Percentiles rank a stretch among this genome's conserved stretches.
Conservation (phyloP, 345 rosid species). For the Rhodomyrtus tomentosa region DNA sequence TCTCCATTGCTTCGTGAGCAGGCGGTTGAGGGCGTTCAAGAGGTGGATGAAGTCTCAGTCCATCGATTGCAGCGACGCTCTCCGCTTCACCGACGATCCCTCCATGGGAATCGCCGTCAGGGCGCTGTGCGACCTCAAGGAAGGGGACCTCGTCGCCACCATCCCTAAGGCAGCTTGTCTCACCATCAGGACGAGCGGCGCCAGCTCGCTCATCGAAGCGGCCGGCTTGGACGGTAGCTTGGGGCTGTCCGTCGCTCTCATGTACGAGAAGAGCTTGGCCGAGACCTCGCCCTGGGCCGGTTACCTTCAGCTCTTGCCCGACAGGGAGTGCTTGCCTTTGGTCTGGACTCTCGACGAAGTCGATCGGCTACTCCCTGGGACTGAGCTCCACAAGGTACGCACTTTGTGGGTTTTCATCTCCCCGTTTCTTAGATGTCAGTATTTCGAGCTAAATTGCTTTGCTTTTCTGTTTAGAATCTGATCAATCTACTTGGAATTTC, state of each 20-base stretch:
- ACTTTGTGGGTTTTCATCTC: not conserved
- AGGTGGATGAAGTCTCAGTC: slow-evolving; percentile 78
- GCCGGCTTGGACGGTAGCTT: slow-evolving; percentile 54
- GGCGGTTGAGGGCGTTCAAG: slow-evolving; percentile 79
- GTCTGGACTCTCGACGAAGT: slow-evolving; percentile 55
- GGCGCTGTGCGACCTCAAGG: slow-evolving; percentile 45
- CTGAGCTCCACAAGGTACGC: slow-evolving; percentile 81
- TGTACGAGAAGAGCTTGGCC: slow-evolving; percentile 75
- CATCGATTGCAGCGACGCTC: slow-evolving; percentile 43
- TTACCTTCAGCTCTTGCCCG: slow-evolving; percentile 63
- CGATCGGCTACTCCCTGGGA: slow-evolving; percentile 56
- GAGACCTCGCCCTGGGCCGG: slow-evolving; percentile 68
- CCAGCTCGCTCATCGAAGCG: slow-evolving; percentile 35
- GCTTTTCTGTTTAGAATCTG: not conserved
- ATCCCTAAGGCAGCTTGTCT: slow-evolving; percentile 82
- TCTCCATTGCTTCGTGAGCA: not conserved
- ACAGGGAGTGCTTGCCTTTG: slow-evolving; percentile 46
- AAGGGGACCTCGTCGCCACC: slow-evolving; percentile 61
- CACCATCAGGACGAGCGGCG: slow-evolving; percentile 53
- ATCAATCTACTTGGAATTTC: not conserved
- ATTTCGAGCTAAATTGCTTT: not conserved
- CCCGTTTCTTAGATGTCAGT: not conserved
- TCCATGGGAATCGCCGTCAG: slow-evolving; percentile 41
- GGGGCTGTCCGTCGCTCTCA: slow-evolving; percentile 63
- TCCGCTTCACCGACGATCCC: slow-evolving; percentile 32